These are phyloP conservation scores for Nothophytophthora sp. DNA, from an alignment of 352 stramenopile genomes.

Conservation along the genomic window DNA sequence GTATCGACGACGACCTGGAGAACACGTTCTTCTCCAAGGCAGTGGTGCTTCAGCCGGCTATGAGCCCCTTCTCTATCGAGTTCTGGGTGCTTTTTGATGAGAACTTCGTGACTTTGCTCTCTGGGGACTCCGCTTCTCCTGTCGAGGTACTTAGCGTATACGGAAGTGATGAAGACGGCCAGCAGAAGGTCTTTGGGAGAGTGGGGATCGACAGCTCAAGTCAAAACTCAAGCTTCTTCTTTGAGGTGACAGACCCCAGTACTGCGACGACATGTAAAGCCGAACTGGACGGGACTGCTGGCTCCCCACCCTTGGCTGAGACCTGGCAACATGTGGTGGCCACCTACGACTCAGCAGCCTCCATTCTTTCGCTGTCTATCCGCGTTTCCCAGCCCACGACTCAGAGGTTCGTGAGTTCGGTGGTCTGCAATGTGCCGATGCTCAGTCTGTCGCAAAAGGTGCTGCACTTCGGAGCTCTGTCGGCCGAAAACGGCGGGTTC, in stretches of 20 bases:
- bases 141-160: slow-evolving; percentile 4
- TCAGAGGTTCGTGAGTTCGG: slow-evolving; percentile 8
- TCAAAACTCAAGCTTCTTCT: slow-evolving; percentile 17
- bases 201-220: slow-evolving; percentile 6
- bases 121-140: background rate
- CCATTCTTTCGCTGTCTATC: slow-evolving; percentile 41
- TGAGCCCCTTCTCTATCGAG: slow-evolving; percentile 66
- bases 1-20: slow-evolving; percentile 47
- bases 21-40: slow-evolving; percentile 56
- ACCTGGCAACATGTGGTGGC: slow-evolving; percentile 60
- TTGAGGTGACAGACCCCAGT: slow-evolving; percentile 26
- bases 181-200: slow-evolving; percentile 12
- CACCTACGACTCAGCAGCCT: slow-evolving; percentile 50
- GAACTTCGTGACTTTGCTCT: slow-evolving; percentile 4
- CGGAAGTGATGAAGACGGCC: slow-evolving; percentile 5
- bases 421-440: slow-evolving; percentile 41
- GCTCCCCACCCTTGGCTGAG: slow-evolving; percentile 7
- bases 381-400: slow-evolving; percentile 15
- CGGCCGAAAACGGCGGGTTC: too few relatives aligned
- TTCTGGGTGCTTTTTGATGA: slow-evolving; percentile 46
- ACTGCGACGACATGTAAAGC: slow-evolving; percentile 14
- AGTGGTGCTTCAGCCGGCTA: slow-evolving; percentile 40
- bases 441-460: slow-evolving; percentile 36
- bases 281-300: slow-evolving; percentile 5
- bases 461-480: slow-evolving; percentile 33